Evolutionary conservation across 192 early-diverging fungal genomes (phyloP).

Genomic region (Spinellus fusiger): DNA sequence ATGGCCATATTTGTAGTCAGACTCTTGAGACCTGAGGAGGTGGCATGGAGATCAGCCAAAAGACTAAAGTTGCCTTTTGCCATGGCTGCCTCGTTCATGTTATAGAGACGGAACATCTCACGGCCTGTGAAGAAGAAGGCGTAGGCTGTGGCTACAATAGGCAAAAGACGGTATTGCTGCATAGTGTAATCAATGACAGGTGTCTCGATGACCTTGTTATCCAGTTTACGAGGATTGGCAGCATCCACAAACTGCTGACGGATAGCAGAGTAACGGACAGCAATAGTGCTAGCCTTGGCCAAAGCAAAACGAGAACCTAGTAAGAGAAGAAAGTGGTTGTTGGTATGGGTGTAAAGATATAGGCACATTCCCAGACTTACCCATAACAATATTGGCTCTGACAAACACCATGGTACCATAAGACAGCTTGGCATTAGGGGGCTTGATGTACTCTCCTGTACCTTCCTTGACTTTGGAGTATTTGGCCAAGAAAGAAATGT

Average conservation of each 20-base stretch:
- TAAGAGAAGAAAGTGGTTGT: not conserved
- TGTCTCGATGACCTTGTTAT: constrained; percentile 51
- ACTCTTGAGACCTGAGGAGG: constrained; percentile 66
- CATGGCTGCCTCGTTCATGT: constrained; percentile 52
- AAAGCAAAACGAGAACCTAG: constrained; percentile 44
- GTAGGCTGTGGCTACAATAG: constrained; percentile 65
- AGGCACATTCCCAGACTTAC: constrained; percentile 11
- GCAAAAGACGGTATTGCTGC: constrained; percentile 71
- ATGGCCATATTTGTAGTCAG: constrained; percentile 63
- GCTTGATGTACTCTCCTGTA: constrained; percentile 65
- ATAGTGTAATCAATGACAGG: constrained; percentile 73
- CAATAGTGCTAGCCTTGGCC: constrained; percentile 66
- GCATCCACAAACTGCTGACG: constrained; percentile 69
- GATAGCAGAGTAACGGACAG: constrained; percentile 63
- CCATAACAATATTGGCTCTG: constrained; percentile 70
- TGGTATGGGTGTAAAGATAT: not conserved
- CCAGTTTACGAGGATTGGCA: constrained; percentile 41
- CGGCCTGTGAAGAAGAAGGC: constrained; percentile 66
- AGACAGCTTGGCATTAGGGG: constrained; percentile 72
- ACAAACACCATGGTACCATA: constrained; percentile 86
- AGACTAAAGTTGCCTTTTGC: constrained; percentile 54
- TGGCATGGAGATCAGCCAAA: constrained; percentile 70
- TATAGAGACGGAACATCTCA: constrained; percentile 58
- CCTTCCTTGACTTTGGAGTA: constrained; percentile 62
- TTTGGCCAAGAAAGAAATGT: constrained; percentile 68